phyloP scores from a whole-genome alignment of 1,284 basidiomycete species.

The Xanthoconium separans region DNA sequence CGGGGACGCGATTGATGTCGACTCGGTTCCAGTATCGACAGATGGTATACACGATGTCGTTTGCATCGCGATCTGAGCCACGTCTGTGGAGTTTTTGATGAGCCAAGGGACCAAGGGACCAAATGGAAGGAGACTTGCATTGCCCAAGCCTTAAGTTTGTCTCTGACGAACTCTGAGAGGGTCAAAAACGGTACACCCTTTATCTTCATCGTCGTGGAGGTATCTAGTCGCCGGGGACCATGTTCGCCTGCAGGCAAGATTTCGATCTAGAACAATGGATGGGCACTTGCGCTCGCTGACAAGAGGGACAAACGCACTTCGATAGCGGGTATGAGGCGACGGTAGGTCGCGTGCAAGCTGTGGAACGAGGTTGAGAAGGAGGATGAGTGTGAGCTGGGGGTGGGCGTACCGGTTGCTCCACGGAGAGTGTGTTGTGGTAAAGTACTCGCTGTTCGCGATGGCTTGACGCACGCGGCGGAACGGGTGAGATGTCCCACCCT shows the following conservation, averaged over 20 bases:
- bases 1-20: slow-evolving; percentile 77
- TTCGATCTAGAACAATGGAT: slow-evolving; percentile 56
- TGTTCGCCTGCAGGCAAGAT: slow-evolving; percentile 77
- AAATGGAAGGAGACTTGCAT: slow-evolving; percentile 48
- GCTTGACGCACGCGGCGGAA: slow-evolving; percentile 58
- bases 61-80: slow-evolving; percentile 63
- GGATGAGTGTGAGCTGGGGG: slow-evolving; percentile 12
- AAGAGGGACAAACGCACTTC: slow-evolving; percentile 36
- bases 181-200: slow-evolving; percentile 73
- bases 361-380: slow-evolving; percentile 16
- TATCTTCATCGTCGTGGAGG: slow-evolving; percentile 59
- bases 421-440: slow-evolving; percentile 45
- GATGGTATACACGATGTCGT: slow-evolving; percentile 67
- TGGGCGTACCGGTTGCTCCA: slow-evolving; percentile 52
- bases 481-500: slow-evolving; percentile 49
- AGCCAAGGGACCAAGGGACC: background rate
- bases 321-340: slow-evolving; percentile 44
- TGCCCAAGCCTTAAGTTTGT: slow-evolving; percentile 74
- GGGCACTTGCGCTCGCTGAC: background rate
- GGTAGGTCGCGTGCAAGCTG: slow-evolving; percentile 58
- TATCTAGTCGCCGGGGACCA: slow-evolving; percentile 70
- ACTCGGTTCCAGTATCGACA: slow-evolving; percentile 72
- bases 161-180: slow-evolving; percentile 75
- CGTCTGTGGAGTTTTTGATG: slow-evolving; percentile 43
- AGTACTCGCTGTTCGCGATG: slow-evolving; percentile 40